Conservation (phyloP, 306 rosid genomes). For the Vigna unguiculata region DNA sequence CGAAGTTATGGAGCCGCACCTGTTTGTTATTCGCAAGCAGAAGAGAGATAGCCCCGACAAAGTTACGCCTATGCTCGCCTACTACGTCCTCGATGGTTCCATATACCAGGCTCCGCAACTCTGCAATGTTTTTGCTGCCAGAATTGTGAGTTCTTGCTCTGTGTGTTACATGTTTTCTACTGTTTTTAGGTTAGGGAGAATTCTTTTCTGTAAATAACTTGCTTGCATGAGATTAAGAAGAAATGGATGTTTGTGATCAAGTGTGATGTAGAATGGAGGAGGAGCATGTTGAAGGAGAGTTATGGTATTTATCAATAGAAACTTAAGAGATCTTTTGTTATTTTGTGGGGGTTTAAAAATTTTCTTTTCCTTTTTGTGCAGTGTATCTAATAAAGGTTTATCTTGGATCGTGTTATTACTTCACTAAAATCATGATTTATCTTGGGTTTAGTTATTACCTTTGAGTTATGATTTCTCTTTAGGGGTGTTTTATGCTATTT, state of each 20-base stretch:
- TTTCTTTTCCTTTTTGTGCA: not conserved
- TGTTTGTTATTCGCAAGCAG: constrained; percentile 82
- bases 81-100: constrained; percentile 88
- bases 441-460: too few relatives aligned
- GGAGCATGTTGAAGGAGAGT: not conserved
- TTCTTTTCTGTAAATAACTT: not conserved
- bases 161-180: not conserved
- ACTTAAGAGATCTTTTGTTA: too few relatives aligned
- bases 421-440: too few relatives aligned
- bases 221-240: not conserved
- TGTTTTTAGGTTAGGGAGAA: not conserved
- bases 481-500: too few relatives aligned
- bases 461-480: too few relatives aligned
- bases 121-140: constrained; percentile 88
- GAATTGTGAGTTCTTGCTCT: constrained; percentile 62
- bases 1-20: constrained; percentile 89
- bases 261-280: not conserved
- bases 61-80: constrained; percentile 83
- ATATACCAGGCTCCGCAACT: constrained; percentile 95
- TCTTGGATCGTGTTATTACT: too few relatives aligned
- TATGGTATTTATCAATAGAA: too few relatives aligned
- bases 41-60: constrained; percentile 93
- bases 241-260: not conserved
- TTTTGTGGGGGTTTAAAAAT: not conserved
- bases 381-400: too few relatives aligned